Evolutionary conservation across 345 rosid genomes (phyloP).

Genomic region (Eucalyptus erythrocorys): DNA sequence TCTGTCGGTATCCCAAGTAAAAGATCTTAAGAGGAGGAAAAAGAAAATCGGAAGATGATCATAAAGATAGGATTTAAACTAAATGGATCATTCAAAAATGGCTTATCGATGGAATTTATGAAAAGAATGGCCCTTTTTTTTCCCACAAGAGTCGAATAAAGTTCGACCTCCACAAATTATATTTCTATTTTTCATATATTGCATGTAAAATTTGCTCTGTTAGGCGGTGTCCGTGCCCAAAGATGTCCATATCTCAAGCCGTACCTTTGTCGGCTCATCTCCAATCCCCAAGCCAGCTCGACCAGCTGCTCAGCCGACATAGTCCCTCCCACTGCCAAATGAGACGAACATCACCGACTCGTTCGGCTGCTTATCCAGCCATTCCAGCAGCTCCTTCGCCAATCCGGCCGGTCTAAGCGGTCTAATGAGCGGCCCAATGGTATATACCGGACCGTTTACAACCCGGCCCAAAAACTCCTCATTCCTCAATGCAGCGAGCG

Average conservation of each 20-base stretch:
- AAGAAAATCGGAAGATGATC: not conserved
- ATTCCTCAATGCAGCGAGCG: constrained; percentile 23
- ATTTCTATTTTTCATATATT: not conserved
- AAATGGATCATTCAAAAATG: not conserved
- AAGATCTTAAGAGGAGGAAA: not conserved
- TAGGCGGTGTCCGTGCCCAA: not conserved
- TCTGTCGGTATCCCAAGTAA: not conserved
- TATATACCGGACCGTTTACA: constrained; percentile 19
- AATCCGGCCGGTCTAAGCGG: not conserved
- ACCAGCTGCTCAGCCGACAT: constrained; percentile 28
- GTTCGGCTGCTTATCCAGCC: constrained; percentile 37
- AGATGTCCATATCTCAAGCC: not conserved
- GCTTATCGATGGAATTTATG: not conserved
- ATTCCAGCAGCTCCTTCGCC: not conserved
- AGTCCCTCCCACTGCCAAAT: constrained; percentile 72
- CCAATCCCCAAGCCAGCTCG: constrained; percentile 61
- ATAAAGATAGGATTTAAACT: not conserved
- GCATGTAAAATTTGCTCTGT: not conserved
- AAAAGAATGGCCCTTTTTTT: not conserved
- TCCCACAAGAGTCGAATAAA: not conserved
- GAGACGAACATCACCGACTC: constrained; percentile 52
- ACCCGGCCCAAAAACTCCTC: not conserved
- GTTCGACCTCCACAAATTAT: not conserved
- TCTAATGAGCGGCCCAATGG: constrained; percentile 37
- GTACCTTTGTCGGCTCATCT: constrained; percentile 27